Evolutionary conservation across 78 protist species (phyloP).

Genomic region (Chrysochromulina tobinii): DNA sequence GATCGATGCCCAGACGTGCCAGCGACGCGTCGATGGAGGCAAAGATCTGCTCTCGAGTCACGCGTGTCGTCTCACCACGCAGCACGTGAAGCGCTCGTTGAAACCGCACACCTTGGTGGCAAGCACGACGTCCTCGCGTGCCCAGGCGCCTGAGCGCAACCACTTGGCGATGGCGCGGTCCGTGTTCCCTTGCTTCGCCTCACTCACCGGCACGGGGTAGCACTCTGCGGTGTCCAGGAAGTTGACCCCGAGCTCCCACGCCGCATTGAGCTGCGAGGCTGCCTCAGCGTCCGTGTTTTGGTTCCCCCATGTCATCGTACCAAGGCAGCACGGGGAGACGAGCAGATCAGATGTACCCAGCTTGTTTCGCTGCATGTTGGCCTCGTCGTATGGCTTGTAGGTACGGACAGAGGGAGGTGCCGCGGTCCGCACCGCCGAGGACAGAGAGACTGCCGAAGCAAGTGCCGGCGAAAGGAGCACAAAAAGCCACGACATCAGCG

Average conservation of each 20-base stretch:
- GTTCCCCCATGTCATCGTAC: slow-evolving; percentile 31
- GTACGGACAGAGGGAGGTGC: too few relatives aligned
- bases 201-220: slow-evolving; percentile 39
- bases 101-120: slow-evolving; percentile 46
- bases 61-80: not conserved
- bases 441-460: too few relatives aligned
- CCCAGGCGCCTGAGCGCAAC: not conserved
- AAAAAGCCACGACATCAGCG: too few relatives aligned
- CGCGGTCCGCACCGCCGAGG: too few relatives aligned
- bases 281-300: slow-evolving; percentile 48
- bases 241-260: slow-evolving; percentile 46
- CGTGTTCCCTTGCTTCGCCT: slow-evolving; percentile 23
- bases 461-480: too few relatives aligned
- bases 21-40: slow-evolving; percentile 52
- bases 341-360: not conserved
- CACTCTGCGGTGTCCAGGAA: slow-evolving; percentile 55
- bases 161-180: slow-evolving; percentile 34
- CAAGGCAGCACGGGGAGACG: not conserved
- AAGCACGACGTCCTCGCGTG: not conserved
- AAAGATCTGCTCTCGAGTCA: not conserved
- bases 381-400: too few relatives aligned
- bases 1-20: slow-evolving; percentile 26
- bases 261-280: slow-evolving; percentile 12
- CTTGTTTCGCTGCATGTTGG: too few relatives aligned
- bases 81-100: slow-evolving; percentile 10